Conservation (phyloP, 805 yeast species). For the Sugiyamaella chiloensis region DNA sequence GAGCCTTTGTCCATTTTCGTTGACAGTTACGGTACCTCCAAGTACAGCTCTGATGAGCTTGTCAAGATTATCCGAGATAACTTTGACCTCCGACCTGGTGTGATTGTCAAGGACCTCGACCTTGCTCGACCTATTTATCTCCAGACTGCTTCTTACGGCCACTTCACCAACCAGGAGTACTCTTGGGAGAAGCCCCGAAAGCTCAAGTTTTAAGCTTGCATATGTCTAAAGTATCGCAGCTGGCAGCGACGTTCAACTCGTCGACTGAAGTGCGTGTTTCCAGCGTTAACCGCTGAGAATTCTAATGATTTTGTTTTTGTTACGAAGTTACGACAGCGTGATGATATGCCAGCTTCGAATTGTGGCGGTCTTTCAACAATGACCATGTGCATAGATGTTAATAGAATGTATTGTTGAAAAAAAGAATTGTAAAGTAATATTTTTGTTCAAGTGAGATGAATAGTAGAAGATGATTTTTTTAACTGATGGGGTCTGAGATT, state of each 20-base stretch:
- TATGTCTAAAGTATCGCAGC: conserved; percentile 8
- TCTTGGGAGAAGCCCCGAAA: conserved; percentile 94
- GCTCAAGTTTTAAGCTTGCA: conserved; percentile 36
- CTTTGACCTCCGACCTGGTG: conserved; percentile 99
- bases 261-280: conserved; percentile 16
- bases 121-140: conserved; percentile 98
- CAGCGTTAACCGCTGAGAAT: background rate
- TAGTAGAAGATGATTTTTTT: too few relatives aligned
- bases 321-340: conserved; percentile 11
- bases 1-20: conserved; percentile 98
- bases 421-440: too few relatives aligned
- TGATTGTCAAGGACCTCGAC: conserved; percentile 91
- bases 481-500: too few relatives aligned
- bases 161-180: conserved; percentile 98
- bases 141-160: conserved; percentile 99
- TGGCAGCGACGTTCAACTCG: conserved; percentile 28
- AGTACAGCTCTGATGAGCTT: conserved; percentile 82
- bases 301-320: conserved; percentile 12
- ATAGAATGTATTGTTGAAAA: conserved; percentile 7
- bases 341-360: conserved; percentile 14
- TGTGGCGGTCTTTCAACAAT: conserved; percentile 23
- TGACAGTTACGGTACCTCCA: conserved; percentile 97
- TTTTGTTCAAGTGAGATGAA: too few relatives aligned
- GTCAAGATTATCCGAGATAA: conserved; percentile 92
- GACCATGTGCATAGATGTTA: conserved; percentile 20